These are phyloP conservation scores for Ceriops tagal DNA, from an alignment of 345 rosid species.

Conservation along the genomic window DNA sequence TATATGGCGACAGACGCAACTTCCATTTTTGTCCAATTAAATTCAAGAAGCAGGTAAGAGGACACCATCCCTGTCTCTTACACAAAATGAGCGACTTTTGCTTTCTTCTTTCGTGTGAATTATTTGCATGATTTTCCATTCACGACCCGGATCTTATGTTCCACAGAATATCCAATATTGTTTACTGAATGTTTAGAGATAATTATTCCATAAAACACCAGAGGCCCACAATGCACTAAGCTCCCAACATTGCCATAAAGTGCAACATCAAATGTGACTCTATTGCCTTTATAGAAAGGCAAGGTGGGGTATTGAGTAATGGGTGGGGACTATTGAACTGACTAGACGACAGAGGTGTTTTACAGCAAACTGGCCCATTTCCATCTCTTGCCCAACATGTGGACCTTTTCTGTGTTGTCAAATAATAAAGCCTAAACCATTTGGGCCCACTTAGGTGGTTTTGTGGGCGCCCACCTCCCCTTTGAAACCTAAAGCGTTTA, in stretches of 20 bases:
- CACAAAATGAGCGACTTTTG: neutral
- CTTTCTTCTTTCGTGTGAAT: neutral
- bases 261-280: slow-evolving; percentile 1
- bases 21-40: no score
- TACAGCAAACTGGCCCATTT: no score
- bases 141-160: no score
- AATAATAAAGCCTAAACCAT: neutral
- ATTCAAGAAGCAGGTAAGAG: no score
- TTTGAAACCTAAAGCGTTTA: slow-evolving; percentile 15
- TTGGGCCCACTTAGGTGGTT: neutral
- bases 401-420: neutral
- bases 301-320: neutral
- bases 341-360: no score
- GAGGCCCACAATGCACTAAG: slow-evolving; percentile 39
- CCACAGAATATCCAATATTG: neutral
- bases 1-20: no score
- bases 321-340: neutral
- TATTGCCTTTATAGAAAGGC: slow-evolving; percentile 10
- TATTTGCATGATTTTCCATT: no score
- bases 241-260: slow-evolving; percentile 16
- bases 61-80: no score
- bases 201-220: slow-evolving; percentile 6
- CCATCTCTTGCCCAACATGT: neutral
- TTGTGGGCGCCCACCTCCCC: slow-evolving; percentile 17
- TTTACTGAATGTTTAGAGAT: neutral